phyloP scores from a whole-genome alignment of 768 basidiomycete genomes.

The Rhodosporidiobolus odoratus region DNA sequence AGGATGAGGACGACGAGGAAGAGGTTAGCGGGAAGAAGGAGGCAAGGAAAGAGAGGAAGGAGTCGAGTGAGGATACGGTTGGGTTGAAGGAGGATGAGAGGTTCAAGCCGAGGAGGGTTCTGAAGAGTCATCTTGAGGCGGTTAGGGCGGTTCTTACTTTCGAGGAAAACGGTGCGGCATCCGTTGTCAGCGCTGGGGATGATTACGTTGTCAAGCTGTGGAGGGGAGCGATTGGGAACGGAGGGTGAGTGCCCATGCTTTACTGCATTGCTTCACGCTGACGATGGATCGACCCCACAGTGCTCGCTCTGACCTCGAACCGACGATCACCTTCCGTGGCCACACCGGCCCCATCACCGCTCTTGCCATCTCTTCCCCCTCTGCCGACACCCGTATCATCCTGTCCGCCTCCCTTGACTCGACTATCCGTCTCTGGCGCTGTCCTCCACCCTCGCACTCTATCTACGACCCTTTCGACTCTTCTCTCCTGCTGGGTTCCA shows the following conservation, averaged over 20 bases:
- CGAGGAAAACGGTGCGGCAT: constrained; percentile 58
- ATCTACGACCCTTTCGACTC: constrained; percentile 90
- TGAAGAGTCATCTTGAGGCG: constrained; percentile 77
- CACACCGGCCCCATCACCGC: constrained; percentile 82
- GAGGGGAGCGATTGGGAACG: constrained; percentile 69
- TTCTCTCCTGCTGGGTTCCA: constrained; percentile 65
- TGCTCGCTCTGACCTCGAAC: constrained; percentile 70
- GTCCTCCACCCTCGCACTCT: constrained; percentile 69
- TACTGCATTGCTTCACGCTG: background rate
- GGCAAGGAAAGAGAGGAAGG: constrained; percentile 70
- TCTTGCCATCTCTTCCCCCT: constrained; percentile 51
- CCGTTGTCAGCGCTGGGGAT: constrained; percentile 87
- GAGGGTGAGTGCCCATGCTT: constrained; percentile 61
- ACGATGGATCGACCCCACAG: background rate
- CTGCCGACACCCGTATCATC: constrained; percentile 60
- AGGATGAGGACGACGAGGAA: constrained; percentile 39
- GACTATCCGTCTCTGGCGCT: constrained; percentile 83
- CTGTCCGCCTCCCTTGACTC: constrained; percentile 92
- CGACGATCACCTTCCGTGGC: constrained; percentile 84
- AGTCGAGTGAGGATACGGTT: constrained; percentile 54
- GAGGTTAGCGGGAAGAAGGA: constrained; percentile 53
- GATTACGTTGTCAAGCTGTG: constrained; percentile 95
- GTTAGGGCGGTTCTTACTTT: constrained; percentile 88
- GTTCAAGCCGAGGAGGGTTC: background rate
- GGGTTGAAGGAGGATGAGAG: constrained; percentile 38